Percentiles rank a stretch among this genome's conserved stretches.
These are phyloP conservation scores for Blastobotrys serpentis DNA, from an alignment of 1,139 yeast species.

Conservation along the genomic window DNA sequence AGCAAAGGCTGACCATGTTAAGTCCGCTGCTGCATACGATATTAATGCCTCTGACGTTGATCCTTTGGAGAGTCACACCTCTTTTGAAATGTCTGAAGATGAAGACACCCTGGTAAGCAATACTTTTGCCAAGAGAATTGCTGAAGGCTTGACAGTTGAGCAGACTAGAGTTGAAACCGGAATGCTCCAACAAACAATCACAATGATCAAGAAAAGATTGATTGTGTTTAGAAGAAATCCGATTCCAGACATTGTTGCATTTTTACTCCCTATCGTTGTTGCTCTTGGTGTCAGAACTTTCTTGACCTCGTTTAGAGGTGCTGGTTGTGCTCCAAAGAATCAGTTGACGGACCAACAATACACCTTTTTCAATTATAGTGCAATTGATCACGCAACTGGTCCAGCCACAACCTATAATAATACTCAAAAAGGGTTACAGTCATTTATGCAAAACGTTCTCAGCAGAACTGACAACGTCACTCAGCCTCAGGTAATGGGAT, in stretches of 20 bases:
- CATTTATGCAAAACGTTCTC: conserved; percentile 24
- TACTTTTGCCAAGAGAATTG: conserved; percentile 6
- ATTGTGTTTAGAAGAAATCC: conserved; percentile 35
- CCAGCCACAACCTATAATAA: conserved; percentile 15
- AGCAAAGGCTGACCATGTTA: conserved; percentile 36
- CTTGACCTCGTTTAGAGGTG: conserved; percentile 27
- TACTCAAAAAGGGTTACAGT: conserved; percentile 22
- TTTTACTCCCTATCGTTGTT: conserved; percentile 36
- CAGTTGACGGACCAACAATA: conserved; percentile 26
- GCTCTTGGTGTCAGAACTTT: conserved; percentile 34
- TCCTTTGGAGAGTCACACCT: conserved; percentile 8
- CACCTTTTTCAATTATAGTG: conserved; percentile 20
- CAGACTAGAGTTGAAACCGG: conserved; percentile 22
- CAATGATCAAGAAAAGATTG: conserved; percentile 36
- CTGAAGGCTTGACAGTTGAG: conserved; percentile 13
- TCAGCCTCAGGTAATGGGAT: conserved; percentile 17
- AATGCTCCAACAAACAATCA: conserved; percentile 29
- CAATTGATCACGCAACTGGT: conserved; percentile 21
- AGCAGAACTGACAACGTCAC: conserved; percentile 19
- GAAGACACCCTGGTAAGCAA: conserved; percentile 12
- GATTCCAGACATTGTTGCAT: conserved; percentile 32
- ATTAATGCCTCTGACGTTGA: conserved; percentile 4
- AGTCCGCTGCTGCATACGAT: conserved; percentile 20
- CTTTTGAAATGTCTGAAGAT: conserved; percentile 17
- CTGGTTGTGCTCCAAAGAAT: conserved; percentile 28